Base-by-base conservation (phyloP, 2,329 filamentous ascomycete species). In the Alternaria brassicae region DNA sequence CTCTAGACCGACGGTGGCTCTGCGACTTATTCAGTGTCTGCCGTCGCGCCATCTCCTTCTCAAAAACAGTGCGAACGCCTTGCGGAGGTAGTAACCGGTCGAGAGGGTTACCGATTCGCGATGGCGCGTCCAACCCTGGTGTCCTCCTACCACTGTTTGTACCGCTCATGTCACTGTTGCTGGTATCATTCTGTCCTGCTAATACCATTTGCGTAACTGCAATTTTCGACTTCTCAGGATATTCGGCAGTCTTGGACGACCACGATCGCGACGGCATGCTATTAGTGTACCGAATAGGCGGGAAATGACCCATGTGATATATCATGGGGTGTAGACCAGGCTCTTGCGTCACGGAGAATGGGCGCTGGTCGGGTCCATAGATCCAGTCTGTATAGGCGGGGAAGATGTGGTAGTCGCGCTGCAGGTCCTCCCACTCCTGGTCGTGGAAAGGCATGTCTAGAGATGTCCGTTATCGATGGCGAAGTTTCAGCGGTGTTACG, bases 331-430 rank as follows among this genome's bases (percentile, higher is more conserved):
- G 67, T 13, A 67, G 17, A 10, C 66, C 62, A 51, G 65, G 66
- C 44, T 68, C 59, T 19, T 67, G 47, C 6, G 36, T 41, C 25
- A 59, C 61, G 4, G 62, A 37, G 6, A 54, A n/a, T n/a, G n/a
- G 41, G 8, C 63, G 64, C 10, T 32, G 37, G 39, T 69, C 67
- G 8, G 63, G 27, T 28, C 66, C 70, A 9, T 56, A 66, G 13
- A 72, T 37, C 17, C 60, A 71, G 53, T 72, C 67, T 4, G 48
- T 66, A 41, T 67, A 72, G 6, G 70, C 68, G 15, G 68, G 68
- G 34, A 72, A 72, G 34, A 60, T 25, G 9, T 51, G 56, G 34
- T 49, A 60, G 52, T 71, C 68, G 42, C 66, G 67, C 50, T 61
- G 60, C 6, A 57, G 37, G 17, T 70, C 62, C 21, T 71, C 64